phyloP scores from a whole-genome alignment of 805 yeast genomes.

The Wickerhamiella siamensis region DNA sequence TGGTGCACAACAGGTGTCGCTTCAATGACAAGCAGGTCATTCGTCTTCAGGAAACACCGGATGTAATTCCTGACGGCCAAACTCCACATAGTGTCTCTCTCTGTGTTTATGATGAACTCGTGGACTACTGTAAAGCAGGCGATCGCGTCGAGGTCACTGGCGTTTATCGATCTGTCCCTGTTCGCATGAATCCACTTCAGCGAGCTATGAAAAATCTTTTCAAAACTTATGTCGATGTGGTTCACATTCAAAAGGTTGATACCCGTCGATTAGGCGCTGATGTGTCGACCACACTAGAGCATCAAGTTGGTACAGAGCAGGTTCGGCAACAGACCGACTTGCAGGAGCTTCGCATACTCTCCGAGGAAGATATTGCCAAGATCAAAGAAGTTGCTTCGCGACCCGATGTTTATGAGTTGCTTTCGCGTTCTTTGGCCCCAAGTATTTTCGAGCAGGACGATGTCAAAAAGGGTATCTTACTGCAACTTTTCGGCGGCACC shows the following conservation, averaged over 20 bases:
- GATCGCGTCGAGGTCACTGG: conserved; percentile 94
- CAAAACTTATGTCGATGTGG: conserved; percentile 89
- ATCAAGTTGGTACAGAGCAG: conserved; percentile 33
- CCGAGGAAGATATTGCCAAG: conserved; percentile 52
- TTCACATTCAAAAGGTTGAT: conserved; percentile 79
- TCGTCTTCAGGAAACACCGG: conserved; percentile 90
- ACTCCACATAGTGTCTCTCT: conserved; percentile 93
- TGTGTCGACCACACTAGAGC: conserved; percentile 37
- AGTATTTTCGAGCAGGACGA: conserved; percentile 92
- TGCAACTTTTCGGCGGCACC: conserved; percentile 92
- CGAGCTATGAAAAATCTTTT: conserved; percentile 70
- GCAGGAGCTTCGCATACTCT: conserved; percentile 57
- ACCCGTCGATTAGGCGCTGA: conserved; percentile 71
- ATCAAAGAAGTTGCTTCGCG: conserved; percentile 51
- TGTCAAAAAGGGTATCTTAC: conserved; percentile 84
- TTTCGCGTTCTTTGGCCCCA: conserved; percentile 92
- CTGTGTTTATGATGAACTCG: conserved; percentile 91
- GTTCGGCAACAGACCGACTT: conserved; percentile 49
- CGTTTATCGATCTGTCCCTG: conserved; percentile 83
- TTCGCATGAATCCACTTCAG: conserved; percentile 71
- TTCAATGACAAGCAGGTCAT: conserved; percentile 94
- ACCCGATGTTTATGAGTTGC: conserved; percentile 67
- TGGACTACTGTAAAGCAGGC: conserved; percentile 90
- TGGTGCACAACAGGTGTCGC: conserved; percentile 81
- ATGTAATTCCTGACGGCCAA: conserved; percentile 93